Base-by-base conservation (phyloP, 176 grass and related monocot species). In the Tillandsia leiboldiana region DNA sequence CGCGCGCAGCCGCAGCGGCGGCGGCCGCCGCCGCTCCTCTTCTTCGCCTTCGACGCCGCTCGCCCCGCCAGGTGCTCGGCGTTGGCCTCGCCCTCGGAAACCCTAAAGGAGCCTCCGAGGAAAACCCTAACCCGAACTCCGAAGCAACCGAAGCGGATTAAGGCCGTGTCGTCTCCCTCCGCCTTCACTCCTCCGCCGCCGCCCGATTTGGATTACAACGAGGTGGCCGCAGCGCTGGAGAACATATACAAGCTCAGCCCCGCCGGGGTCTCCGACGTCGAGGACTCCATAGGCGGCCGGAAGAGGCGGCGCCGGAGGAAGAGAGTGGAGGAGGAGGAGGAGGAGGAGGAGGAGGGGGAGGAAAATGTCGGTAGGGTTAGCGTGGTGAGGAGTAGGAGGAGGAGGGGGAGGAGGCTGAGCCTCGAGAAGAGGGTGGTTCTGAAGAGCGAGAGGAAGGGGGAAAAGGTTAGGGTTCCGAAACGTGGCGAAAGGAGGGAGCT, bases 231-330 rank as follows among this genome's bases (percentile, higher is more conserved):
- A 49, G 71, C 79, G 63, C 77, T 96, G 11, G 92, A 96, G 88
- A 92, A 69, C 79, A 88, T 96, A 65, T 96, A 91, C 83, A 81
- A 89, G 75, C 86, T 89, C 54, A 96, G 92, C 87, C 88, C 92
- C 12, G 71, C 83, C 24, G 76, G 83, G 1, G 77, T 91, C 14
- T 79, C 72, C 1, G 85, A 85, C 26, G 15, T 61, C 24, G 67
- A 73, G 49, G 63, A 77, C 28, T 28, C 3, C 56, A 1, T 13
- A 2, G 42, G 33, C 7, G 61, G 27, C 10, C 49, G 77, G 66
- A 10, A 1, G 59, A 54, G 71, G 73, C 15, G 29, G 74, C 64
- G 71, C 61, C 12, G 61, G 70, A 68, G 10, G 20, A 42, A 42
- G 72, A 51, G 48, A 50, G 14, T 63, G 76, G 61, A 56, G 78